phyloP scores from a whole-genome alignment of 2,329 filamentous ascomycete species.

The Anthostomella pinea region DNA sequence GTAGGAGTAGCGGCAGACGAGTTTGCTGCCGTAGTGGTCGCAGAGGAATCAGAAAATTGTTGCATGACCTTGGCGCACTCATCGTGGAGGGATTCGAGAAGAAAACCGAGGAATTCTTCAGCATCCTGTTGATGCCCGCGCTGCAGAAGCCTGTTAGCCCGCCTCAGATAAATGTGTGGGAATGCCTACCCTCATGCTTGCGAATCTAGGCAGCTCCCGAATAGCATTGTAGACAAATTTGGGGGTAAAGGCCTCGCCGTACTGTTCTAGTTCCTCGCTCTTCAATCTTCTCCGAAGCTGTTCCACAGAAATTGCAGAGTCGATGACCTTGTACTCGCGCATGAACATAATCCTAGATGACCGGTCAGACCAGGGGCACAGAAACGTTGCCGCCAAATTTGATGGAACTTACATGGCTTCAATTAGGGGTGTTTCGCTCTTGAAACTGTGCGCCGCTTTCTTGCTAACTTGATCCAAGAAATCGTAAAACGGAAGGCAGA shows the following conservation, averaged over 20 bases:
- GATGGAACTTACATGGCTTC: slow-evolving; percentile 77
- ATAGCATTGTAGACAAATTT: slow-evolving; percentile 96
- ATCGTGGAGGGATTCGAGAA: slow-evolving; percentile 89
- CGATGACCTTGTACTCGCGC: slow-evolving; percentile 84
- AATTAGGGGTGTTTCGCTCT: slow-evolving; percentile 88
- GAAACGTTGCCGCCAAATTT: background rate
- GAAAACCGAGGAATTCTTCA: slow-evolving; percentile 91
- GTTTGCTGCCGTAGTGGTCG: slow-evolving; percentile 28
- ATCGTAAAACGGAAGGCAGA: slow-evolving; percentile 90
- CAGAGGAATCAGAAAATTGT: slow-evolving; percentile 35
- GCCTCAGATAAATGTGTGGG: background rate
- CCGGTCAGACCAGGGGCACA: slow-evolving; percentile 3
- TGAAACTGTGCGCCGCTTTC: slow-evolving; percentile 84
- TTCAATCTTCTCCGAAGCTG: slow-evolving; percentile 73
- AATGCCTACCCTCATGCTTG: slow-evolving; percentile 77
- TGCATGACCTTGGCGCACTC: slow-evolving; percentile 81
- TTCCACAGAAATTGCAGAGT: slow-evolving; percentile 71
- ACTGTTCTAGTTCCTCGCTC: slow-evolving; percentile 80
- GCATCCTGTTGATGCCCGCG: slow-evolving; percentile 97
- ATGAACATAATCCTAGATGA: slow-evolving; percentile 82
- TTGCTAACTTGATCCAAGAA: slow-evolving; percentile 86
- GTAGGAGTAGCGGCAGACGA: slow-evolving; percentile 32
- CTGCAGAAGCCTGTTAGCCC: slow-evolving; percentile 41
- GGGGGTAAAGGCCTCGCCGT: slow-evolving; percentile 86
- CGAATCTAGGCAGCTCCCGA: slow-evolving; percentile 79